Evolutionary conservation across 306 rosid genomes (phyloP).

Genomic region (Calophaca sinica): DNA sequence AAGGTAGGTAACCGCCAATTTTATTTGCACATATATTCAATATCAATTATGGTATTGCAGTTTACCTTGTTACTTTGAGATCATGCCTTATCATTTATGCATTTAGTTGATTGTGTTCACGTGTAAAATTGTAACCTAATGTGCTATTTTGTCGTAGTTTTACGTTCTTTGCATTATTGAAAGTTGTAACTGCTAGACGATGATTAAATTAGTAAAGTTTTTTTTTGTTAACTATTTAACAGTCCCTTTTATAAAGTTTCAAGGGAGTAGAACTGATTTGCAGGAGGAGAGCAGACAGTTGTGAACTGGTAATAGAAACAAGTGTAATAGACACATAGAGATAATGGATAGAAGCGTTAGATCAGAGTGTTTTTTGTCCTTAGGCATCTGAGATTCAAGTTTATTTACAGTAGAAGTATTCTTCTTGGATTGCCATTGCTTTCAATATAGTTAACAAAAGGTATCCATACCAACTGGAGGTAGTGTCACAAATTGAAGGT

Average conservation of each 20-base stretch:
- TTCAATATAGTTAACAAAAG: background rate
- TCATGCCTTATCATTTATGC: conserved; percentile 16
- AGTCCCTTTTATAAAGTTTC: background rate
- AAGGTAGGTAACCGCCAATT: conserved; percentile 60
- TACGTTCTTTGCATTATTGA: conserved; percentile 12
- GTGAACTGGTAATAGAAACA: background rate
- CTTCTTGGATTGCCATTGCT: background rate
- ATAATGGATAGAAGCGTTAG: background rate
- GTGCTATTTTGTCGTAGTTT: conserved; percentile 9
- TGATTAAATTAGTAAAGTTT: conserved; percentile 14
- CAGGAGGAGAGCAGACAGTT: background rate
- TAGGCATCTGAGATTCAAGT: background rate
- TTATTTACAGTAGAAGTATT: background rate
- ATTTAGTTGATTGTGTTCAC: conserved; percentile 16
- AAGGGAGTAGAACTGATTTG: background rate
- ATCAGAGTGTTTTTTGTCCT: background rate
- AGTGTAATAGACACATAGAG: background rate
- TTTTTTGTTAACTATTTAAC: background rate
- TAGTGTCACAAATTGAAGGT: conserved; percentile 18
- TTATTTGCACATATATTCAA: conserved; percentile 21
- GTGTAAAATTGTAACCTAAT: conserved; percentile 21
- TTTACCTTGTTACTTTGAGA: conserved; percentile 24
- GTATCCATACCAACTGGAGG: background rate
- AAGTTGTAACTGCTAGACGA: conserved; percentile 15
- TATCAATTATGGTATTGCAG: conserved; percentile 23